Percentiles rank a stretch among this genome's conserved stretches.
phyloP scores from a whole-genome alignment of 805 yeast genomes.

The Zygoascus tannicola region DNA sequence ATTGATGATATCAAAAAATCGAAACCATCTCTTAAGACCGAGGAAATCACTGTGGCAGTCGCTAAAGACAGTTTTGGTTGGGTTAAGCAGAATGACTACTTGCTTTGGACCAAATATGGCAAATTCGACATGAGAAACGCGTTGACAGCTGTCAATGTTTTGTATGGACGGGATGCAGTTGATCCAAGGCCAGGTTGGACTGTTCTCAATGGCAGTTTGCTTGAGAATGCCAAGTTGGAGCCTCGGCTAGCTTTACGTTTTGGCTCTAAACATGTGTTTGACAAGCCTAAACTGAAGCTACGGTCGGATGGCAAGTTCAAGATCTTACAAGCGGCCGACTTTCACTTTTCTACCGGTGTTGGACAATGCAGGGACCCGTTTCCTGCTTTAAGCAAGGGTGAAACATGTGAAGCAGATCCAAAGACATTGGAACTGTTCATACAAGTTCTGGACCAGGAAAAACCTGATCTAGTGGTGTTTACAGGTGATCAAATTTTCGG shows the following conservation, averaged over 20 bases:
- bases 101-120: conserved; percentile 56
- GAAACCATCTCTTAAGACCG: neutral
- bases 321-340: conserved; percentile 81
- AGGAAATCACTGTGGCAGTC: conserved; percentile 5
- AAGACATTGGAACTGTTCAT: conserved; percentile 56
- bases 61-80: conserved; percentile 22
- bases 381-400: conserved; percentile 21
- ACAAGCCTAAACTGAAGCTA: conserved; percentile 29
- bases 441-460: conserved; percentile 57
- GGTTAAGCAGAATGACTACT: conserved; percentile 28
- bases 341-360: conserved; percentile 78
- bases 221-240: conserved; percentile 14
- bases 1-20: conserved; percentile 9
- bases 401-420: conserved; percentile 67
- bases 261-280: conserved; percentile 13
- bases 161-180: conserved; percentile 63
- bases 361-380: conserved; percentile 65
- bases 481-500: conserved; percentile 94
- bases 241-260: conserved; percentile 22
- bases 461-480: conserved; percentile 76
- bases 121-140: conserved; percentile 29
- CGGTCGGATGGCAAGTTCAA: conserved; percentile 48
- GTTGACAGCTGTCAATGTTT: conserved; percentile 52
- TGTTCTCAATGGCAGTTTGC: conserved; percentile 25
- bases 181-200: conserved; percentile 75